A percentile compares a stretch with the other conserved stretches of the same genome.
Evolutionary conservation across 2,329 filamentous ascomycete genomes (phyloP).

Genomic region (Fusarium paranaense): DNA sequence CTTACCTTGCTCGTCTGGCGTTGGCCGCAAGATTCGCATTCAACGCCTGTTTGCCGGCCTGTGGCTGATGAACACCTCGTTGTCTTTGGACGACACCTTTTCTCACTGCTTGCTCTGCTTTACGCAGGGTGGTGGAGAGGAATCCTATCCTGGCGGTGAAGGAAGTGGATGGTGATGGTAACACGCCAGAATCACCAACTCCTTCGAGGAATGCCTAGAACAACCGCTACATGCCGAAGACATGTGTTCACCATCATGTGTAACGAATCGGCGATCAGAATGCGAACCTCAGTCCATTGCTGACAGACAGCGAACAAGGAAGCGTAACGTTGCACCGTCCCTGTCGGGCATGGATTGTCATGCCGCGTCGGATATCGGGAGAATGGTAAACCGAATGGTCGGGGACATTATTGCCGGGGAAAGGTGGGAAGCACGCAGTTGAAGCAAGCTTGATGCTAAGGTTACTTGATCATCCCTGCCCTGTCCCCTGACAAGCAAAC

Average conservation of each 20-base stretch:
- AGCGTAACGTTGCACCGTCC: constrained; percentile 8
- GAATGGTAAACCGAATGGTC: not conserved
- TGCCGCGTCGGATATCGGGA: not conserved
- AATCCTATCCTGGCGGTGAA: not conserved
- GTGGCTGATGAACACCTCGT: constrained; percentile 32
- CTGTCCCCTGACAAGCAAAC: not conserved
- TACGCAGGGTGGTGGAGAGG: constrained; percentile 64
- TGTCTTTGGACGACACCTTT: constrained; percentile 50
- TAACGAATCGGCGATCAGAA: not conserved
- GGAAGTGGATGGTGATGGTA: not conserved
- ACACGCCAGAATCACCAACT: not conserved
- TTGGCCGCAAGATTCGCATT: constrained; percentile 8
- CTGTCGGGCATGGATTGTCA: constrained; percentile 5
- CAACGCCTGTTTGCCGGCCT: constrained; percentile 23
- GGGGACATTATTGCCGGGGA: not conserved
- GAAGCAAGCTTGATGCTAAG: constrained; percentile 15
- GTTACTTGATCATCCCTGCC: constrained; percentile 9
- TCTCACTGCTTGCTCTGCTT: constrained; percentile 65
- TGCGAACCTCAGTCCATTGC: not conserved
- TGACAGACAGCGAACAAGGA: not conserved
- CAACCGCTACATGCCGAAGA: not conserved
- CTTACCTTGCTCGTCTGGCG: not conserved
- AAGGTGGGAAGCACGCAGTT: not conserved
- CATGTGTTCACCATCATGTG: not conserved
- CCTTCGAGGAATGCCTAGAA: not conserved